Evolutionary conservation across 192 early-diverging fungal genomes (phyloP), one percentile per base, ranked within the genome.

Genomic region (Coemansia sp.): DNA sequence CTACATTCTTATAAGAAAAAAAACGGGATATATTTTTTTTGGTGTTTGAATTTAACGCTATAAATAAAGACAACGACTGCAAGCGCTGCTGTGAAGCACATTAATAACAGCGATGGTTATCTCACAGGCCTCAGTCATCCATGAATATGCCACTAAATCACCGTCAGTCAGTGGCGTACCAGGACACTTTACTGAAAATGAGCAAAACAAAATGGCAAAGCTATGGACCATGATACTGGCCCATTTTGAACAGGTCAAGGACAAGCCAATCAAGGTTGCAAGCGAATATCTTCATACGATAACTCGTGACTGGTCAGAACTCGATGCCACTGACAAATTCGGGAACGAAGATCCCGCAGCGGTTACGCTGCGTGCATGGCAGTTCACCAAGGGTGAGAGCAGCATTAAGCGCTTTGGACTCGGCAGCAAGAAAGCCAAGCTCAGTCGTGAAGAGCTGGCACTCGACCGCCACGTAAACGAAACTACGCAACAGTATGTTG

Each of bases 401-500:
- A 47, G 69, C 9, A 65, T 75, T 3, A 72, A 70, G 27, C 73
- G 64, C 57, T 44, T 75, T 2, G 47, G 69, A 2, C 41, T 78
- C 0, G n/a, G 47, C 11, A 44, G 44, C 3, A 70, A 47, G 46
- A 73, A 66, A 36, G 50, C 65, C 41, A 41, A 71, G 20, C 63
- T 68, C 16, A 69, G 36, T 15, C 67, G 29, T 15, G 68, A 81
- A 39, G 61, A 64, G 55, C 64, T 67, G 31, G 46, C 63, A 2
- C 62, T 81, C 4, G 79, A 81, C 39, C 64, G 80, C 10, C 60
- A 75, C 36, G 80, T 83, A 4, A 72, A 66, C 47, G 80, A 83
- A 63, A 83, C 80, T 29, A 74, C 73, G 6, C 75, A 76, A 55
- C 72, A 83, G 64, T 70, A 74, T 24, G 27, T 77, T 2, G 52